Base-by-base conservation (phyloP, 768 basidiomycete species). In the Trametes sanguinea region DNA sequence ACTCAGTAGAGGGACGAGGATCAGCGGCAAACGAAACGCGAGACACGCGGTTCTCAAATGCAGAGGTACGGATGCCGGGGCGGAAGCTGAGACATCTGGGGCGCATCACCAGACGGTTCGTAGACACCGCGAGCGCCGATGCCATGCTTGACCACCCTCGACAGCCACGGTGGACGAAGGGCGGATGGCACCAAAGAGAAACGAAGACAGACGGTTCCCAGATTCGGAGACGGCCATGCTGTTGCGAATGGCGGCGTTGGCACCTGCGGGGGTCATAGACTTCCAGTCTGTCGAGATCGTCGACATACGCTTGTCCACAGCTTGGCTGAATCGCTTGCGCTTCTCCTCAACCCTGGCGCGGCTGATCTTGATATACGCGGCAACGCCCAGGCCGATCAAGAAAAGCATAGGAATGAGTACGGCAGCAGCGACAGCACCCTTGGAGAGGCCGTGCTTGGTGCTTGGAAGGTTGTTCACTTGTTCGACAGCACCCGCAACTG, bases 231-330 rank as follows among this genome's bases (percentile, higher is more conserved):
- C 74, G 4, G 86, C 86, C 32, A 90, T 85, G 45, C 84, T 86
- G 66, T 80, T 81, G 61, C 90, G 83, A 65, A 94, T 87, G 10
- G 89, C 92, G 37, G 86, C 89, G 22, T 79, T 77, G 0, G 90
- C 92, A 51, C 89, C 91, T 4, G 83, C 86, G 5, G 79, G 76
- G 7, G 87, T 83, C 67, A 92, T 85, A 46, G 81, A 80, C 72
- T 87, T 88, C 91, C 91, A 93, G 69, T 92, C 88, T 17, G 81
- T 76, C 6, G 85, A 87, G 65, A 92, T 90, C 51, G 87, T 89
- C 2, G 85, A 88, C 91, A 94, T 92, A 72, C 91, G 88, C 73
- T 85, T 85, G 76, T 94, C 91, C 72, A 94, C 73, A 9, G 78
- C 82, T 71, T 86, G 80, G 43, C 81, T 85, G 79, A 84, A 94